Evolutionary conservation across 2,329 filamentous ascomycete species (phyloP).

Genomic region (Neofusicoccum ribis): DNA sequence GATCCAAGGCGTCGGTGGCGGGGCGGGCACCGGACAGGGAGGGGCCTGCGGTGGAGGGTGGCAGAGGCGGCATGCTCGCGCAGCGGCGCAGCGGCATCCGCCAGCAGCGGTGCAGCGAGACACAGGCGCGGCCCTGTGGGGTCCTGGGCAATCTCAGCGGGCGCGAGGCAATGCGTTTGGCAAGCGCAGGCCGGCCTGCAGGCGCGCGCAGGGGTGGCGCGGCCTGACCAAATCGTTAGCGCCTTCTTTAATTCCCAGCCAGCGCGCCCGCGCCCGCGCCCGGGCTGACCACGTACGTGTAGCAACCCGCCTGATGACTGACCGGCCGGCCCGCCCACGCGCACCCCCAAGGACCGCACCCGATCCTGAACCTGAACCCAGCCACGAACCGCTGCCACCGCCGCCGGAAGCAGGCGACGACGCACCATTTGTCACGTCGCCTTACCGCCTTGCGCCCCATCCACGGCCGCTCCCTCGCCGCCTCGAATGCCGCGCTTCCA

Average conservation of each 20-base stretch:
- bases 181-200: not conserved
- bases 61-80: not conserved
- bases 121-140: not conserved
- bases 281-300: not conserved
- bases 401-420: not conserved
- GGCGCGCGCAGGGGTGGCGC: not conserved
- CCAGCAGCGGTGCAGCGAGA: not conserved
- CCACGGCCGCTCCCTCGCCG: not conserved
- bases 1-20: not conserved
- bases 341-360: not conserved
- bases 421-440: slow-evolving; percentile 7
- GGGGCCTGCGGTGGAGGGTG: not conserved
- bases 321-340: slow-evolving; percentile 3
- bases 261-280: too few species aligned
- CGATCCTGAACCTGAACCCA: not conserved
- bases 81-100: not conserved
- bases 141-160: slow-evolving; percentile 3
- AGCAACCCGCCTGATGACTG: not conserved
- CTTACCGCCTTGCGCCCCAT: slow-evolving; percentile 1
- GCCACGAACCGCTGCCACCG: not conserved
- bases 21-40: not conserved
- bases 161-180: not conserved
- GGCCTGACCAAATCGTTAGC: not conserved
- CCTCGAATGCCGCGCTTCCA: slow-evolving; percentile 59
- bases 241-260: slow-evolving; percentile 1